Base-by-base conservation (phyloP, 768 basidiomycete genomes). In the Daedaleopsis sinensis region DNA sequence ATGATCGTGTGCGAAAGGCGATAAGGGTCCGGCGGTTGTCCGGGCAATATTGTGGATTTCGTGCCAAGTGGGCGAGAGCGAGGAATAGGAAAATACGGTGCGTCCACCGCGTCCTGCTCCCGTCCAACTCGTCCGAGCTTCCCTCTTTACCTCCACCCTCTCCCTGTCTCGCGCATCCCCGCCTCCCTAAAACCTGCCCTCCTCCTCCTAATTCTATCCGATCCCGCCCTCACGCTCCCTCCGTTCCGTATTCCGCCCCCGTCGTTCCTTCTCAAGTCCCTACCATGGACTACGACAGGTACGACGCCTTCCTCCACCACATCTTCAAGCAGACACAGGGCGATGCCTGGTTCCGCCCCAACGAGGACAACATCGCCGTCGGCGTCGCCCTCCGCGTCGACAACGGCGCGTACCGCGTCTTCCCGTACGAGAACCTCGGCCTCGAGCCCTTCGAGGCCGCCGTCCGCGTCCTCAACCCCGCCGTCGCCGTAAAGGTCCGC, bases 381-480 rank as follows among this genome's bases (percentile, higher is more conserved):
- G 81, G 82, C 55, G 81, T 82, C 2, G 81, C 80, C 70, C 74
- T 82, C 49, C 79, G 82, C 65, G 79, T 82, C 0, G 78, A 79
- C 56, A 71, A 77, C 50, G 77, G 78, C 59, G 76, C 76, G 24
- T 83, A 81, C 63, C 79, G 85, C 56, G 82, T 84, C 32, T 86
- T 83, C 66, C 84, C 85, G 1, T 83, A 83, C 61, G 79, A 84
- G 62, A 75, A 80, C 68, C 73, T 80, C 60, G 79, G 77, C 5
- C 77, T 86, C 62, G 80, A 79, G 66, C 81, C 81, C 0, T 86
- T 86, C 68, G 84, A 84, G 73, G 74, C 77, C 6, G 84, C 84
- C 15, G 76, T 86, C 52, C 74, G 77, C 15, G 74, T 78, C 2
- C 70, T 86, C 55, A 84, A 85, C 68, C 82, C 84, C 23, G 78